phyloP scores from a whole-genome alignment of 192 early-diverging fungal species.

The Coemansia sp. region DNA sequence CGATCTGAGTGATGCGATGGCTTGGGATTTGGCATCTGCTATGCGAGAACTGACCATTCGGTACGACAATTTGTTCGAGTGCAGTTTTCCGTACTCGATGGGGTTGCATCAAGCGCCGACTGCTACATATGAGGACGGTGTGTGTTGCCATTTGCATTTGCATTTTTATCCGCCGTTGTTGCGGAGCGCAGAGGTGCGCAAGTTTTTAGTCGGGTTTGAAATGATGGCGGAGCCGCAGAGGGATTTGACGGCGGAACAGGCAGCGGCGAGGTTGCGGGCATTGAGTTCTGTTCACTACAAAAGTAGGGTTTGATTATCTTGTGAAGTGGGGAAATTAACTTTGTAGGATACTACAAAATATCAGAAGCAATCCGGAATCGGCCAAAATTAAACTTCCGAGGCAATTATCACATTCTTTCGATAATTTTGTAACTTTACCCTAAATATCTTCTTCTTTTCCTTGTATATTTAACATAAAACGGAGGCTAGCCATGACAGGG shows the following conservation, averaged over 20 bases:
- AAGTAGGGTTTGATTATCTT: not conserved
- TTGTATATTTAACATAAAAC: not conserved
- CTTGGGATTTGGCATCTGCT: conserved; percentile 71
- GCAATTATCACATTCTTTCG: too few species aligned
- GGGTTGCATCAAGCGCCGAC: conserved; percentile 88
- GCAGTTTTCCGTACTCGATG: conserved; percentile 96
- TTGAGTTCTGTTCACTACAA: conserved; percentile 47
- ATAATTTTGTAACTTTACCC: too few species aligned
- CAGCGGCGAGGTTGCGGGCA: conserved; percentile 68
- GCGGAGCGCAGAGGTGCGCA: conserved; percentile 84
- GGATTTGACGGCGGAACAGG: conserved; percentile 93
- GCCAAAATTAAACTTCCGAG: not conserved
- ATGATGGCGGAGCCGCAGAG: conserved; percentile 92
- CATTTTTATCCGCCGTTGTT: conserved; percentile 97
- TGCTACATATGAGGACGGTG: conserved; percentile 53
- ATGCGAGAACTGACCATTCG: conserved; percentile 73
- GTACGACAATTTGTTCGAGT: conserved; percentile 92
- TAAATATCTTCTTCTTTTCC: not conserved
- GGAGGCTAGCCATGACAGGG: not conserved
- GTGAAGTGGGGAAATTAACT: not conserved
- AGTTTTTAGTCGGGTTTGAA: conserved; percentile 96
- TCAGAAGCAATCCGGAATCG: not conserved
- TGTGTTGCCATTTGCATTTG: conserved; percentile 76
- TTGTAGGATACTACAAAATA: not conserved
- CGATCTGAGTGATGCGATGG: conserved; percentile 55